These are phyloP conservation scores for Phytophthora podocarpi DNA, from an alignment of 352 stramenopile species.

Conservation along the genomic window DNA sequence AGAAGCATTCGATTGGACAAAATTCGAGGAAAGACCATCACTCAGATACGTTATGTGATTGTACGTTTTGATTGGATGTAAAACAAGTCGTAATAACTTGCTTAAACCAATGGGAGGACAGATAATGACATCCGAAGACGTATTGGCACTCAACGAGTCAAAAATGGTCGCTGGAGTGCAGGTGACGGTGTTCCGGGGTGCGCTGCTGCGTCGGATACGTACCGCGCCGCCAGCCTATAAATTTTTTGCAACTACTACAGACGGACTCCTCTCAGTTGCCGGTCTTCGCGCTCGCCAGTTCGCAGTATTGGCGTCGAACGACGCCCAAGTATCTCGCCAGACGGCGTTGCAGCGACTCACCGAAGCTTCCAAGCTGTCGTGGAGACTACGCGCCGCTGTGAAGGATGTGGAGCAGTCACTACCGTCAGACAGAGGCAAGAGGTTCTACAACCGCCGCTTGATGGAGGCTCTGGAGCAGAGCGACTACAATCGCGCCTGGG, in stretches of 20 bases:
- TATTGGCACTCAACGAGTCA: neutral
- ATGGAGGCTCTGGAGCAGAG: constrained; percentile 32
- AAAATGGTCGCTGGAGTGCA: constrained; percentile 11
- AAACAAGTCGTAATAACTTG: neutral
- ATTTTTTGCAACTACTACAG: neutral
- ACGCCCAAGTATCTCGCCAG: neutral
- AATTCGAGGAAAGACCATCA: constrained; percentile 21
- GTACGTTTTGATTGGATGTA: constrained; percentile 14
- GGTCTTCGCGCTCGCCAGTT: constrained; percentile 22
- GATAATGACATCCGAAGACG: neutral
- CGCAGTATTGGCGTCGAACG: constrained; percentile 14
- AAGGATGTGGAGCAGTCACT: constrained; percentile 26
- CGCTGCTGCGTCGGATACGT: constrained; percentile 20
- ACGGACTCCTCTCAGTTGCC: neutral
- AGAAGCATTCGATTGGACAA: constrained; percentile 11
- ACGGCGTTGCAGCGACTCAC: constrained; percentile 14
- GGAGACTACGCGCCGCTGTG: constrained; percentile 16
- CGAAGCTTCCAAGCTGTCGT: constrained; percentile 21
- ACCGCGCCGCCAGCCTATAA: neutral
- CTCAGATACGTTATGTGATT: neutral
- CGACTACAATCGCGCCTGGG: constrained; percentile 37
- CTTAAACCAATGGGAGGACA: constrained; percentile 8
- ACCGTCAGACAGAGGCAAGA: constrained; percentile 29
- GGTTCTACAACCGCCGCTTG: constrained; percentile 57
- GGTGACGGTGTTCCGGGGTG: constrained; percentile 16